These are phyloP conservation scores for Peniophora sp. DNA, from an alignment of 1,284 basidiomycete genomes.

Conservation along the genomic window DNA sequence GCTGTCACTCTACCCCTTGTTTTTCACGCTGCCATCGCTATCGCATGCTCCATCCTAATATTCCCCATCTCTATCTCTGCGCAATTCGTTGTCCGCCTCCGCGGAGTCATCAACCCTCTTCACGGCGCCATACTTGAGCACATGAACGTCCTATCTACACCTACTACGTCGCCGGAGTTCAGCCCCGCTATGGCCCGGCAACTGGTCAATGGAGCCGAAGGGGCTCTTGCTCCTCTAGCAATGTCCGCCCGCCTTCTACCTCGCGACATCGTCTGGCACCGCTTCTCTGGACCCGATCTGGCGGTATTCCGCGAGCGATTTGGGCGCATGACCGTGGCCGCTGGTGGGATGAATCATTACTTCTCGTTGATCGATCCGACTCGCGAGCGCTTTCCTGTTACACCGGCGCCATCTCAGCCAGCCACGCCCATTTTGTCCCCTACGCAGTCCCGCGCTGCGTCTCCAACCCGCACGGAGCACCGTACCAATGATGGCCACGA, in stretches of 20 bases:
- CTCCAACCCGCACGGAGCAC: conserved; percentile 1
- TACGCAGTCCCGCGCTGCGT: conserved; percentile 18
- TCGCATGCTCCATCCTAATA: conserved; percentile 45
- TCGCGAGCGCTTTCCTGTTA: conserved; percentile 47
- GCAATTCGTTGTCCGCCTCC: conserved; percentile 48
- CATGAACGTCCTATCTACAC: conserved; percentile 33
- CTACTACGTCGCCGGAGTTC: conserved; percentile 41
- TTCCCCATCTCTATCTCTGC: conserved; percentile 66
- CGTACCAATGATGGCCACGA: too few relatives aligned
- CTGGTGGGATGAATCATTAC: conserved; percentile 60
- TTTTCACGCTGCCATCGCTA: conserved; percentile 52
- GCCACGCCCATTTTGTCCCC: conserved; percentile 24
- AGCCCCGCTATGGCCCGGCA: conserved; percentile 24
- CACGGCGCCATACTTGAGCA: conserved; percentile 41
- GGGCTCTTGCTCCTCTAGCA: conserved; percentile 43
- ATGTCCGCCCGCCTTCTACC: conserved; percentile 48
- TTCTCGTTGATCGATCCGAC: conserved; percentile 55
- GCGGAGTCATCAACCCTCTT: conserved; percentile 46
- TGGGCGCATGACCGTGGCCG: conserved; percentile 47
- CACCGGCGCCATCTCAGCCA: conserved; percentile 35
- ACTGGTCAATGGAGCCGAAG: conserved; percentile 44
- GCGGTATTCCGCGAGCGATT: conserved; percentile 40
- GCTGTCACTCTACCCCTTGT: conserved; percentile 51
- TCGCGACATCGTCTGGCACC: conserved; percentile 57
- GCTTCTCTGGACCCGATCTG: conserved; percentile 59